Base-by-base conservation (phyloP, 2,329 filamentous ascomycete species). In the Aureobasidium sp. region DNA sequence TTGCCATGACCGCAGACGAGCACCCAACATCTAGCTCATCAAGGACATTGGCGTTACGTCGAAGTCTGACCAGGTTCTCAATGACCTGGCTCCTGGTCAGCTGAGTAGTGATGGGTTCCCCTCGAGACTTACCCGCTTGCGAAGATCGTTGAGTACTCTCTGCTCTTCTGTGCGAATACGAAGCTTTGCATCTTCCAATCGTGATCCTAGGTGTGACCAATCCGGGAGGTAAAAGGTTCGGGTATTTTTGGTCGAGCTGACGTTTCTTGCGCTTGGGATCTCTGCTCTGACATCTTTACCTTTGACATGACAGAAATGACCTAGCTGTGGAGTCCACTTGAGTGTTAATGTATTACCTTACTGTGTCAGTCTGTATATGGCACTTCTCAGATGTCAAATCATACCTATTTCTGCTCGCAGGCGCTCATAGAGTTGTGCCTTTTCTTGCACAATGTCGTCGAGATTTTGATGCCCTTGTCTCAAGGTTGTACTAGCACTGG, bases 1-100 rank as follows among this genome's bases (percentile, higher is more conserved):
- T 73, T 1, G 94, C 92, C 2, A 97, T 80, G 5, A 80, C 81
- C 2, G 94, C 91, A 70, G 96, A 96, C 0, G 91, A 91, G 61
- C 90, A 90, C 2, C 89, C 84, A 41, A 99, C 88, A 74, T 99
- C 94, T 9, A 99, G 83, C 74, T 97, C 92, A 72, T 97, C 93
- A 23, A 99, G 84, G 0, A 96, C 88, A n/a, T 85, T 82, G 12
- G 93, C 92, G 73, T 97, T 97, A 62, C 89, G 88, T 6, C 94
- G 87, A 15, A 99, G 83, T 69, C 88, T 90, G 65, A 97, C 85
- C 3, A 99, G 82, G 68, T 92, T 93, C 51, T 83, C 77, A 4
- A 97, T 86, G 0, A 97, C 55, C 55, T 58, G n/a, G 13, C 15
- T 13, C 27, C 26, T 57, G 10, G 29, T 48, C 29, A 58, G 29